Evolutionary conservation across 139 green algal genomes (phyloP).

Genomic region (Coelastrella sp.): DNA sequence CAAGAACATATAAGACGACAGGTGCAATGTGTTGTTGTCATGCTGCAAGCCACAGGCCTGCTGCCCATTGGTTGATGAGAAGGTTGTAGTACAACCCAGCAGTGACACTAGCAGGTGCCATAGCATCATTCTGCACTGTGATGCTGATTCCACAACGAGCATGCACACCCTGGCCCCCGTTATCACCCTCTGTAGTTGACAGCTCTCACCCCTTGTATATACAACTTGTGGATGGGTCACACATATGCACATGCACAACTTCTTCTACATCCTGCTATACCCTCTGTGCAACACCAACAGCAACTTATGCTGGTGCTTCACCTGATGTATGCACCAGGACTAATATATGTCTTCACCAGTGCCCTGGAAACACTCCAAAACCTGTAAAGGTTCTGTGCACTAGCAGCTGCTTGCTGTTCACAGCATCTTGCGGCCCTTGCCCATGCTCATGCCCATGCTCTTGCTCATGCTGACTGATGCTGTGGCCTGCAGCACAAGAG

Average conservation of each 20-base stretch:
- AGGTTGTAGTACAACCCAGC: too few relatives aligned
- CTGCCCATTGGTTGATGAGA: too few relatives aligned
- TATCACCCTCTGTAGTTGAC: too few relatives aligned
- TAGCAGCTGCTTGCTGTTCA: background rate
- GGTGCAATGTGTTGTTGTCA: too few relatives aligned
- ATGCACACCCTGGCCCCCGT: background rate
- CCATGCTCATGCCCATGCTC: background rate
- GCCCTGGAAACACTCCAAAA: background rate
- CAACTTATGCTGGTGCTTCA: too few relatives aligned
- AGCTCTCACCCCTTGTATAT: background rate
- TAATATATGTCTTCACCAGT: background rate
- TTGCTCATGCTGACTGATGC: background rate
- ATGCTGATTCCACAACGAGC: background rate
- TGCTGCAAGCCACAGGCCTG: too few relatives aligned
- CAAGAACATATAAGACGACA: too few relatives aligned
- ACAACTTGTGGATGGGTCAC: background rate
- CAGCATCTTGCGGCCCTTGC: constrained; percentile 36
- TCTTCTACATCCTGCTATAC: background rate
- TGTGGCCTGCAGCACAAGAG: background rate
- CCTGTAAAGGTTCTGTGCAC: background rate
- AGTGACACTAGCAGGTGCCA: too few relatives aligned
- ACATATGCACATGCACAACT: constrained; percentile 11
- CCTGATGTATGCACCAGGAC: too few relatives aligned
- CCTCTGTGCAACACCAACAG: background rate
- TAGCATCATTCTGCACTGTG: too few relatives aligned